Conservation (phyloP, 768 basidiomycete genomes). For the Infundibulicybe gibba region DNA sequence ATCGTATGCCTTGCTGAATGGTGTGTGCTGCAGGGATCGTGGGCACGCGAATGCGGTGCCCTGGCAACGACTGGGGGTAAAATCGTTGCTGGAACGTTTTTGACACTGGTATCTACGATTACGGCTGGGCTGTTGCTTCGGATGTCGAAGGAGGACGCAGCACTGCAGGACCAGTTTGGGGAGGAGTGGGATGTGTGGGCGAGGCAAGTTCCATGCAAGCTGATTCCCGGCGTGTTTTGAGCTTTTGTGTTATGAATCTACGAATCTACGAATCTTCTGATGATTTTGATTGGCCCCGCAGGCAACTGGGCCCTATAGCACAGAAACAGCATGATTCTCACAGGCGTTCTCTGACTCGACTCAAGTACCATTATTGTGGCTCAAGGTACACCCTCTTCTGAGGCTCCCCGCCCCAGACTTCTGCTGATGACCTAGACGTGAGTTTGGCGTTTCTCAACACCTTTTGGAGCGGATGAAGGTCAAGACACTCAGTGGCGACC, state of each 20-base stretch:
- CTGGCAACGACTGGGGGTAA: conserved; percentile 27
- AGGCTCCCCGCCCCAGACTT: no score
- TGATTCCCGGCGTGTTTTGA: conserved; percentile 47
- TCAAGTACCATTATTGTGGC: no score
- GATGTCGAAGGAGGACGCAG: conserved; percentile 43
- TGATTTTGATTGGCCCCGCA: no score
- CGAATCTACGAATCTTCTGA: no score
- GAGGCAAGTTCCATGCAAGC: conserved; percentile 37
- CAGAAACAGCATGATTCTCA: not conserved
- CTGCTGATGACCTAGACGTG: no score
- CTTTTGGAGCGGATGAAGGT: no score
- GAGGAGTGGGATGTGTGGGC: conserved; percentile 42
- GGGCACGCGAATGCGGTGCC: conserved; percentile 38
- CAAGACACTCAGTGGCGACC: no score
- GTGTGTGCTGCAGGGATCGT: conserved; percentile 33
- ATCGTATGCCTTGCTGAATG: not conserved
- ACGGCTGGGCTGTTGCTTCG: conserved; percentile 31
- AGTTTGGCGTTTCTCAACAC: no score
- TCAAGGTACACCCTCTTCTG: no score
- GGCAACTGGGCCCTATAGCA: no score
- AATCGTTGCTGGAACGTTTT: conserved; percentile 18
- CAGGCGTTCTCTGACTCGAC: conserved; percentile 17
- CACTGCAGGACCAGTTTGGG: conserved; percentile 35
- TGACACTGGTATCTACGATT: conserved; percentile 25
- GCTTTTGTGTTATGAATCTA: not conserved